Conservation (phyloP, 148 eudicot species). For the Chenopodium suecicum region DNA sequence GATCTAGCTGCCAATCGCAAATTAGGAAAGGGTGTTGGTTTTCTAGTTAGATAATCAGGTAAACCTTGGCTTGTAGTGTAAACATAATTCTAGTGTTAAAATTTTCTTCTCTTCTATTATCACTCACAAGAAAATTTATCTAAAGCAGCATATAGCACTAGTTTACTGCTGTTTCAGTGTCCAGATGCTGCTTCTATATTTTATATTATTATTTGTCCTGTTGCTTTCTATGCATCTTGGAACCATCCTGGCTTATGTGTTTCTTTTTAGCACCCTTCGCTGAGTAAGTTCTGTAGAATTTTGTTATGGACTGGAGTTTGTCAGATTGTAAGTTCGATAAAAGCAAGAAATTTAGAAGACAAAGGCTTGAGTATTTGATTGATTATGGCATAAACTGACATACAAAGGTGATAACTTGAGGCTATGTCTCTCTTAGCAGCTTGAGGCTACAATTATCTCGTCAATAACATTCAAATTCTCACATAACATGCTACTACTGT, state of each 20-base stretch:
- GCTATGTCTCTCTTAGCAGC: too few species aligned
- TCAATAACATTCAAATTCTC: too few species aligned
- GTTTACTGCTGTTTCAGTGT: background rate
- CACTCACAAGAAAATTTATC: background rate
- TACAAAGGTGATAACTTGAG: too few species aligned
- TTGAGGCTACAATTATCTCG: too few species aligned
- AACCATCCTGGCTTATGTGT: background rate
- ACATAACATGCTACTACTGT: too few species aligned
- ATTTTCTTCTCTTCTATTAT: too few species aligned
- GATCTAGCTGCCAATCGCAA: background rate
- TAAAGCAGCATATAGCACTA: background rate
- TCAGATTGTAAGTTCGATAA: too few species aligned
- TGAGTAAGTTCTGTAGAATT: background rate
- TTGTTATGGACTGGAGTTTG: too few species aligned
- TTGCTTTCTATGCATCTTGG: background rate
- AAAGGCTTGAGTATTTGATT: too few species aligned
- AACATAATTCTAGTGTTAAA: background rate
- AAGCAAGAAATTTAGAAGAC: too few species aligned
- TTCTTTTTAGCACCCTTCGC: background rate
- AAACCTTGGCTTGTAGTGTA: background rate
- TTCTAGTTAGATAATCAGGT: background rate
- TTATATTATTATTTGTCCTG: too few species aligned
- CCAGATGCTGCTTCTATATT: background rate
- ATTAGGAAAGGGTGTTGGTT: background rate
- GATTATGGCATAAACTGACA: too few species aligned